Conservation (phyloP, 371 early-diverging fungal species). For the Batkoa obscura region DNA sequence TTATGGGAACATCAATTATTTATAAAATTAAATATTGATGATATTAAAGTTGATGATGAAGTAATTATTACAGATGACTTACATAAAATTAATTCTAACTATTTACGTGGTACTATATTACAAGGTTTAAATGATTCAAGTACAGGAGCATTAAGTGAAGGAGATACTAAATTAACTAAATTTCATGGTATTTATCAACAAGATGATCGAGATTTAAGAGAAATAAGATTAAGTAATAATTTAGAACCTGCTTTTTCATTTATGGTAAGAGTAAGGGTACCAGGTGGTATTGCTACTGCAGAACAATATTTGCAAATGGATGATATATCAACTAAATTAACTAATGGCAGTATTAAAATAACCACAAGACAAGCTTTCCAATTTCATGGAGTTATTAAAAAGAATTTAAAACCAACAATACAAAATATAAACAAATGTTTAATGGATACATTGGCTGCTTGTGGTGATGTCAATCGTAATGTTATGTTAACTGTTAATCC, state of each 20-base stretch:
- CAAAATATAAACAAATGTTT: constrained; percentile 72
- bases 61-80: constrained; percentile 63
- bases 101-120: constrained; percentile 74
- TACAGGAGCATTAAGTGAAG: constrained; percentile 70
- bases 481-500: constrained; percentile 81
- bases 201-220: constrained; percentile 85
- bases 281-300: constrained; percentile 74
- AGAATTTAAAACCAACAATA: constrained; percentile 63
- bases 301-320: constrained; percentile 86
- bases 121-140: constrained; percentile 61
- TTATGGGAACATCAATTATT: constrained; percentile 65
- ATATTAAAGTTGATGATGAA: constrained; percentile 41
- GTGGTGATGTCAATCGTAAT: constrained; percentile 93
- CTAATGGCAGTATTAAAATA: constrained; percentile 75
- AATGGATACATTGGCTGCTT: constrained; percentile 83
- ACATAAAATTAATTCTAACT: constrained; percentile 77
- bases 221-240: constrained; percentile 61
- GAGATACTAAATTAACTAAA: constrained; percentile 78
- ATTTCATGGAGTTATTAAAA: constrained; percentile 83
- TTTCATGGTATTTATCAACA: constrained; percentile 94
- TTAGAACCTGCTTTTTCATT: constrained; percentile 80
- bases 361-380: constrained; percentile 93
- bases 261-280: constrained; percentile 88
- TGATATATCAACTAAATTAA: constrained; percentile 52
- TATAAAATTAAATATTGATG: constrained; percentile 50